Percentiles rank a stretch among this genome's conserved stretches.
Evolutionary conservation across 2,329 filamentous ascomycete species (phyloP).

Genomic region (Eutypa lata): DNA sequence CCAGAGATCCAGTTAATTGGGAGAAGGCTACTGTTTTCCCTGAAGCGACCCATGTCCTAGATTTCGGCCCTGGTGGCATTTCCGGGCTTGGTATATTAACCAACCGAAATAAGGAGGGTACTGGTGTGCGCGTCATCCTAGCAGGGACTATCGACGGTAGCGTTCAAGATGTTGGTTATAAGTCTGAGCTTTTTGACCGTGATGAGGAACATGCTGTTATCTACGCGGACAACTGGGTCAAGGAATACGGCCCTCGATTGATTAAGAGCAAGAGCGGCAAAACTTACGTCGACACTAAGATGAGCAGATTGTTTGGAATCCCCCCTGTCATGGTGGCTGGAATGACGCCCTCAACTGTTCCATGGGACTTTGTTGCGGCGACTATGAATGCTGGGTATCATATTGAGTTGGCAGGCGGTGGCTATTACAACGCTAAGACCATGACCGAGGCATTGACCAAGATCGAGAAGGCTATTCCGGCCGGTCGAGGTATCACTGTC

Average conservation of each 20-base stretch:
- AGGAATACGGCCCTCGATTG: slow-evolving; percentile 89
- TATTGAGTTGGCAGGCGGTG: slow-evolving; percentile 84
- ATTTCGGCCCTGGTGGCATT: slow-evolving; percentile 95
- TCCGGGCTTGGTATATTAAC: slow-evolving; percentile 94
- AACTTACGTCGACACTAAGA: slow-evolving; percentile 94
- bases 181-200: slow-evolving; percentile 94
- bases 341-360: slow-evolving; percentile 88
- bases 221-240: slow-evolving; percentile 96
- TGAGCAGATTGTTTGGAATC: slow-evolving; percentile 81
- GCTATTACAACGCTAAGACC: slow-evolving; percentile 78
- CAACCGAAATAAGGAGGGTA: slow-evolving; percentile 98
- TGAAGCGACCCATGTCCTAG: slow-evolving; percentile 86
- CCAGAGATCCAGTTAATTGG: slow-evolving; percentile 91
- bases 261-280: slow-evolving; percentile 85
- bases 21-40: slow-evolving; percentile 91
- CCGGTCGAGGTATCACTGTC: slow-evolving; percentile 82
- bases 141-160: slow-evolving; percentile 91
- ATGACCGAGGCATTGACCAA: slow-evolving; percentile 82
- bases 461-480: slow-evolving; percentile 79
- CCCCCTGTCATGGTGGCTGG: slow-evolving; percentile 88
- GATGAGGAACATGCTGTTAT: slow-evolving; percentile 93
- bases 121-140: slow-evolving; percentile 92
- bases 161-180: slow-evolving; percentile 90
- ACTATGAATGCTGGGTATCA: slow-evolving; percentile 96
- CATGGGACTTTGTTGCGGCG: slow-evolving; percentile 87